Evolutionary conservation across 2,329 filamentous ascomycete species (phyloP).

Genomic region (Verticillium nubilum): DNA sequence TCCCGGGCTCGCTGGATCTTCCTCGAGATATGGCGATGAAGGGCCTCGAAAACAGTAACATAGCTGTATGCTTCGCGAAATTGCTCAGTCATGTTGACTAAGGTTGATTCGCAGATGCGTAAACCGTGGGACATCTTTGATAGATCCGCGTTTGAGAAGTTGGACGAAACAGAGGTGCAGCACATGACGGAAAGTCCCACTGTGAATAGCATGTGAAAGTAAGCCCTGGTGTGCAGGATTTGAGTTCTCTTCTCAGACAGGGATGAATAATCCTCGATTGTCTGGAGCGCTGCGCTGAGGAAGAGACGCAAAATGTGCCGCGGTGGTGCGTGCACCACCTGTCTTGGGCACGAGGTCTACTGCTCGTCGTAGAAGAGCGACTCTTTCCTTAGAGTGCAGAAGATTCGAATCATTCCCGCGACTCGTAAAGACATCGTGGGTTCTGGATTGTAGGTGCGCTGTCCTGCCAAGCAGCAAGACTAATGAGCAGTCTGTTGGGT

Average conservation of each 20-base stretch:
- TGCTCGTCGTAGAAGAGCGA: conserved; percentile 32
- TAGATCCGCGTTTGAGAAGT: conserved; percentile 1
- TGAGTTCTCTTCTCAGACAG: conserved; percentile 24
- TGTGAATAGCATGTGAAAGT: conserved; percentile 42
- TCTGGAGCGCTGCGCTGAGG: conserved; percentile 26
- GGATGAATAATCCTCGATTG: conserved; percentile 30
- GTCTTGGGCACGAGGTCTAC: conserved; percentile 31
- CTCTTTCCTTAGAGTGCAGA: conserved; percentile 30
- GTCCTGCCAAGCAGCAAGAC: conserved; percentile 29
- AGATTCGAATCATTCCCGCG: conserved; percentile 38
- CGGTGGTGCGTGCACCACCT: conserved; percentile 24
- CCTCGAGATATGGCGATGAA: conserved; percentile 16
- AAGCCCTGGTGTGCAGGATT: conserved; percentile 39
- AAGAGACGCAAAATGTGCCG: conserved; percentile 24
- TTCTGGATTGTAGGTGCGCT: conserved; percentile 23
- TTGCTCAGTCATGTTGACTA: conserved; percentile 18
- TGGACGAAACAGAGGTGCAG: conserved; percentile 12
- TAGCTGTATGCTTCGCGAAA: conserved; percentile 20
- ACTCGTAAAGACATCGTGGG: conserved; percentile 34
- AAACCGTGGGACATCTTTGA: conserved; percentile 6
- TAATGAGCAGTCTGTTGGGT: conserved; percentile 21
- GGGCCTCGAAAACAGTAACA: conserved; percentile 18
- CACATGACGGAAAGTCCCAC: conserved; percentile 33
- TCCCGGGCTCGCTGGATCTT: conserved; percentile 6
- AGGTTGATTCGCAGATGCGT: conserved; percentile 14